These are phyloP conservation scores for Phytopythium litorale DNA, from an alignment of 352 stramenopile genomes.

Conservation along the genomic window DNA sequence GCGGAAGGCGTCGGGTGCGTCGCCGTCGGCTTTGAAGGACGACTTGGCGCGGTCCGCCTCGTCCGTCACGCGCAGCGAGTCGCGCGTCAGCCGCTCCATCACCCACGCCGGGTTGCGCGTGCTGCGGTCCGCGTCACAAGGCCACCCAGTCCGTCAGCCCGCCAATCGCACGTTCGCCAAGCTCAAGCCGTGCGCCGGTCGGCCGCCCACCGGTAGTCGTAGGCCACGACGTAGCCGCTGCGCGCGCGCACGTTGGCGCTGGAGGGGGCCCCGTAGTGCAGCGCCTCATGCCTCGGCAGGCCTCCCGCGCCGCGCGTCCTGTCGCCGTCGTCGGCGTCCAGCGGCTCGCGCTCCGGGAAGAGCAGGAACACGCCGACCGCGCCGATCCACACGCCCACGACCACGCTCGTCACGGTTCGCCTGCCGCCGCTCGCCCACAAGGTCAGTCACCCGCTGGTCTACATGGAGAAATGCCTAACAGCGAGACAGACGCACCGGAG, in stretches of 20 bases:
- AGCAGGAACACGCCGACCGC: constrained; percentile 37
- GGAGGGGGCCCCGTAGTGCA: constrained; percentile 72
- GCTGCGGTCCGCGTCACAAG: constrained; percentile 17
- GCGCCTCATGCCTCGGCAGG: constrained; percentile 49
- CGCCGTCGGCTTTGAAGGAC: constrained; percentile 81
- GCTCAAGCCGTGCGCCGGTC: neutral
- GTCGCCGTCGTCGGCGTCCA: neutral
- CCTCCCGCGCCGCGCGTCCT: constrained; percentile 7
- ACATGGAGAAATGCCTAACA: neutral
- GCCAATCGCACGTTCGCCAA: neutral
- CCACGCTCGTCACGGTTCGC: constrained; percentile 37
- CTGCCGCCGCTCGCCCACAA: constrained; percentile 9
- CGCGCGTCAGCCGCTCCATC: constrained; percentile 74
- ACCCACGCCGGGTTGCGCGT: constrained; percentile 86
- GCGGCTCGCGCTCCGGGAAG: constrained; percentile 20
- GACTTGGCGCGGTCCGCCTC: constrained; percentile 82
- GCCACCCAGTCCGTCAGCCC: neutral
- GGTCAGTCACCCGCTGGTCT: neutral
- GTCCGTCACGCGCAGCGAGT: constrained; percentile 58
- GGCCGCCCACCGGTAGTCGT: constrained; percentile 65
- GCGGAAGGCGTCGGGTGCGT: constrained; percentile 71
- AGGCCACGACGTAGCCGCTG: constrained; percentile 80
- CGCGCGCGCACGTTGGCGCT: constrained; percentile 65
- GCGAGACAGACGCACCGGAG: constrained; percentile 20
- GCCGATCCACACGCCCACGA: constrained; percentile 49